These are phyloP conservation scores for Ochetophila trinervis DNA, from an alignment of 306 rosid genomes.

Conservation along the genomic window DNA sequence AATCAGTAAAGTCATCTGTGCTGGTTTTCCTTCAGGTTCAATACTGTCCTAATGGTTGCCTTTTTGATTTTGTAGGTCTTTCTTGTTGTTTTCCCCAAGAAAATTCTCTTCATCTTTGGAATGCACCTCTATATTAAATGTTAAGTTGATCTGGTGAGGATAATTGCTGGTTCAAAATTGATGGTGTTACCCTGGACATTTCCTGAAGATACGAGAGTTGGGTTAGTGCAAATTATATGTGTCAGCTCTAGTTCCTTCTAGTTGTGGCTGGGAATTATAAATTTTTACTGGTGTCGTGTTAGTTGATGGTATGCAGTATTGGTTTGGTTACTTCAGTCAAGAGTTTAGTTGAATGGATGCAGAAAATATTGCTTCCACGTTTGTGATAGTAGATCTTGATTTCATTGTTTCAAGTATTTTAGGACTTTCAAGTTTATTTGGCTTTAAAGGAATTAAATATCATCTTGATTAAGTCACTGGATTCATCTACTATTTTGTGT, in stretches of 20 bases:
- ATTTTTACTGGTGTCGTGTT: slow-evolving; percentile 3
- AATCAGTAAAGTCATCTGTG: not conserved
- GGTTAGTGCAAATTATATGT: not conserved
- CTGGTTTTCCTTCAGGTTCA: not conserved
- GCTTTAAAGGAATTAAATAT: slow-evolving; percentile 26
- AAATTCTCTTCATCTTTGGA: not conserved
- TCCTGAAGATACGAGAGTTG: slow-evolving; percentile 35
- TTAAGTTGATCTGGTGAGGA: slow-evolving; percentile 17
- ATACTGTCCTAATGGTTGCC: slow-evolving; percentile 3
- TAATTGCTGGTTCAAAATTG: slow-evolving; percentile 5
- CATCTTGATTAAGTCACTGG: slow-evolving; percentile 34
- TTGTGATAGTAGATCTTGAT: not conserved
- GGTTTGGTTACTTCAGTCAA: not conserved
- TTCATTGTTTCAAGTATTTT: not conserved
- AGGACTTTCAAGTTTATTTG: slow-evolving; percentile 15
- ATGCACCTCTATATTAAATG: not conserved
- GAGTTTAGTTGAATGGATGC: not conserved
- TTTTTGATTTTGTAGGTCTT: slow-evolving; percentile 15
- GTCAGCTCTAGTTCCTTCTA: slow-evolving; percentile 4
- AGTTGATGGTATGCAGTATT: slow-evolving; percentile 5
- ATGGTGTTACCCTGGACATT: slow-evolving; percentile 5
- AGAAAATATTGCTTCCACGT: slow-evolving; percentile 1
- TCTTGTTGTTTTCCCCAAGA: not conserved
- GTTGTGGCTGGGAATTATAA: slow-evolving; percentile 3
- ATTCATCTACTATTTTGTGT: slow-evolving; percentile 26